Evolutionary conservation across 768 basidiomycete genomes (phyloP), one percentile per base, ranked within the genome.

Genomic region (Jaapia argillacea): DNA sequence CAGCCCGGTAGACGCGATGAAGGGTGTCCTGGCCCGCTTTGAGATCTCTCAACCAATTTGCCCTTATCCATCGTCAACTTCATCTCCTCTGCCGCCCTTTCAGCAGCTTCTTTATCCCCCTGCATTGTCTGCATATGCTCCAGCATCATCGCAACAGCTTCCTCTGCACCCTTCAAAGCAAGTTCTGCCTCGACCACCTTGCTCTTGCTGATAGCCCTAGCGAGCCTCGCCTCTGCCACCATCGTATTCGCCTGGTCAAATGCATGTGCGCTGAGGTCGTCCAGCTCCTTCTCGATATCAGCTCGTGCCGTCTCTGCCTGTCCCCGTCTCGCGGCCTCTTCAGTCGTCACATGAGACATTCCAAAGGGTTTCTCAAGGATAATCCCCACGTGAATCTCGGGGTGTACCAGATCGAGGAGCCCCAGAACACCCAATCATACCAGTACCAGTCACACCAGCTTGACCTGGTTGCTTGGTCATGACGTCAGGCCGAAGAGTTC

Each of bases 191-290:
- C 79, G 45, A 76, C 74, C 2, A 83, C 78, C 54, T 87, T 85
- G 33, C 80, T 71, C 55, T 91, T 74, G 68, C 85, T 81, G 48
- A 69, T 56, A 26, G 83, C 80, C 26, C 71, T 66, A 13, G 59
- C 65, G 47, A 80, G 72, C 13, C 92, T 75, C 18, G 93, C 94
- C 57, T 90, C 85, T 0, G 88, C 90, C n/a, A 98, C 94, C 96
- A 99, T 99, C 4, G 74, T 81, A 58, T 99, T 98, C 4, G 94
- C 94, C 63, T 96, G 85, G 41, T 77, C 75, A 55, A 99, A 99
- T 14, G 98, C 67, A 39, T 67, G 75, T 13, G 91, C 90, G 48
- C 91, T 91, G 48, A 99, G 79, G 59, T 94, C 89, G 57, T 96
- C 92, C 41, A 99, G 68, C 48, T 99, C 94, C 64, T 84, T 79